These are phyloP conservation scores for Bromus sterilis DNA, from an alignment of 176 grass and related monocot species.

Conservation along the genomic window DNA sequence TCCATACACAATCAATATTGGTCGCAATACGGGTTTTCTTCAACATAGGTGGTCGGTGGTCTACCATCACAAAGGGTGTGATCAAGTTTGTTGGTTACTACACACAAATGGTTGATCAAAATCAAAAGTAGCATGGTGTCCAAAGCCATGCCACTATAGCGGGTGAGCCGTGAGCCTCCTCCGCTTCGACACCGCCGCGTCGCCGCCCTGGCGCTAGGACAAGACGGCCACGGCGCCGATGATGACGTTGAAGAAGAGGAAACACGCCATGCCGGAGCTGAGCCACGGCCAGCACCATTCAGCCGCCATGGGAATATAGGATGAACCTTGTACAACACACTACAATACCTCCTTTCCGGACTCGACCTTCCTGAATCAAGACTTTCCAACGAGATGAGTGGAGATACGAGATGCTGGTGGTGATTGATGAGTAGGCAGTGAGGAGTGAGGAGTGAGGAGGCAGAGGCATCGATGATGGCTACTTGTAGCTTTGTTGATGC, in stretches of 20 bases:
- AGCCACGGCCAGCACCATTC: constrained; percentile 12
- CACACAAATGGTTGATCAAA: too few species aligned
- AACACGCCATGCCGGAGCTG: constrained; percentile 18
- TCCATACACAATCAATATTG: too few species aligned
- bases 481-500: too few species aligned
- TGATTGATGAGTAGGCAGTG: too few species aligned
- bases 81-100: too few species aligned
- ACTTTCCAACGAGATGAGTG: background rate
- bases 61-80: too few species aligned
- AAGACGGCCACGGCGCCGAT: constrained; percentile 14
- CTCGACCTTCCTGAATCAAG: background rate
- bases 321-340: background rate
- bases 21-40: too few species aligned
- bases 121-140: too few species aligned
- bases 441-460: too few species aligned
- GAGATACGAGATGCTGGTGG: background rate
- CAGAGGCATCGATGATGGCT: too few species aligned
- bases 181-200: background rate
- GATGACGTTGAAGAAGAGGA: constrained; percentile 27
- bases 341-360: background rate
- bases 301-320: background rate
- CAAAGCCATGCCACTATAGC: too few species aligned
- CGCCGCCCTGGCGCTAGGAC: background rate
- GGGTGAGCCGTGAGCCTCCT: constrained; percentile 15
- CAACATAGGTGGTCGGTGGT: too few species aligned